A percentile compares a stretch with the other conserved stretches of the same genome.
Conservation (phyloP, 106 monocot genomes). For the Amphibolis antarctica region DNA sequence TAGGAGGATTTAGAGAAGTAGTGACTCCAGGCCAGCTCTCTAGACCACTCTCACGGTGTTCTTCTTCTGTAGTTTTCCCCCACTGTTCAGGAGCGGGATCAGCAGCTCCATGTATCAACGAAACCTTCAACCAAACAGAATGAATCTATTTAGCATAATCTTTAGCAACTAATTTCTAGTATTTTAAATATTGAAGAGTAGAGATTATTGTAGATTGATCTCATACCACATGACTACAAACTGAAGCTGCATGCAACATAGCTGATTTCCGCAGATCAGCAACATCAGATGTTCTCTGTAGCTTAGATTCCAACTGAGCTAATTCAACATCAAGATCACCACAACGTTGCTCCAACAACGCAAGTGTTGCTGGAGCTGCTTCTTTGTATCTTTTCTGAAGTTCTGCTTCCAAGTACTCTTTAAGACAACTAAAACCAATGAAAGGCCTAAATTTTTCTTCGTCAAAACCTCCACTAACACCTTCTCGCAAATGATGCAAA, state of each 20-base stretch:
- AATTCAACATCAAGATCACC: constrained; percentile 59
- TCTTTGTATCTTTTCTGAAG: constrained; percentile 94
- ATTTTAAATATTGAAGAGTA: background rate
- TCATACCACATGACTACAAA: constrained; percentile 84
- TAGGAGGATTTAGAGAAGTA: constrained; percentile 52
- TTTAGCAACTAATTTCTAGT: background rate
- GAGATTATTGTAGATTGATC: background rate
- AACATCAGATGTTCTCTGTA: constrained; percentile 84
- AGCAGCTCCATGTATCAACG: constrained; percentile 85
- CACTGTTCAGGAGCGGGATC: constrained; percentile 97
- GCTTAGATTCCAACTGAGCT: constrained; percentile 55
- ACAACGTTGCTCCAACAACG: constrained; percentile 84
- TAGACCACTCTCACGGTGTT: constrained; percentile 69
- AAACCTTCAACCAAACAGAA: constrained; percentile 33
- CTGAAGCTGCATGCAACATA: constrained; percentile 78
- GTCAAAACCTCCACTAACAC: constrained; percentile 76
- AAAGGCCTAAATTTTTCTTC: constrained; percentile 81
- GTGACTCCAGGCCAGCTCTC: constrained; percentile 88
- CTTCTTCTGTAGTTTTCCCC: constrained; percentile 80
- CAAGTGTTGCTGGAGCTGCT: constrained; percentile 91
- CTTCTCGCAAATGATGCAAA: constrained; percentile 62
- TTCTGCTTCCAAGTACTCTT: constrained; percentile 69
- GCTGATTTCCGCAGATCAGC: constrained; percentile 64
- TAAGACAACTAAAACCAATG: constrained; percentile 73
- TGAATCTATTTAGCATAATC: background rate